These are phyloP conservation scores for Synchytrium microbalum DNA, from an alignment of 371 early-diverging fungal species.

Conservation along the genomic window DNA sequence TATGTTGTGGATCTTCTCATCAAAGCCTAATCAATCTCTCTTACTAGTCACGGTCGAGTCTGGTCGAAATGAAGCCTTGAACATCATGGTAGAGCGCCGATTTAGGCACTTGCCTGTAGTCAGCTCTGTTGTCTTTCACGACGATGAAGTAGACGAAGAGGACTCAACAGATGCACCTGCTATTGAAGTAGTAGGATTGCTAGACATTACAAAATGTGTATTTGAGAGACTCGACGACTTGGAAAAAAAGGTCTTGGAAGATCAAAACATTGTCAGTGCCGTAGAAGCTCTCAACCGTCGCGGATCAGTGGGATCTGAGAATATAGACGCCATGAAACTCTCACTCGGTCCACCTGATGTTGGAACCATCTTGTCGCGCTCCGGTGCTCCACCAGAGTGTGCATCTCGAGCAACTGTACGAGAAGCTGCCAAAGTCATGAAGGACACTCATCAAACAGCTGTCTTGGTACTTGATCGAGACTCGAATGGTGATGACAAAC, in stretches of 20 bases:
- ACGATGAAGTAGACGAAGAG: constrained; percentile 23
- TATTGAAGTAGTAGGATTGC: constrained; percentile 71
- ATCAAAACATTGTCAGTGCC: constrained; percentile 78
- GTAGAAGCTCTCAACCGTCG: constrained; percentile 73
- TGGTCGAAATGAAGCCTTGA: constrained; percentile 76
- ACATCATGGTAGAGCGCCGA: constrained; percentile 84
- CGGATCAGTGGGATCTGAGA: constrained; percentile 31
- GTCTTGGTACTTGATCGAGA: constrained; percentile 61
- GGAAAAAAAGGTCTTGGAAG: constrained; percentile 86
- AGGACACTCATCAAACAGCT: constrained; percentile 75
- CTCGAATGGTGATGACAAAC: constrained; percentile 46
- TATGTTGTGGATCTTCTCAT: too few species aligned
- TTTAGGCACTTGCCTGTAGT: constrained; percentile 95
- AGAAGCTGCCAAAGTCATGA: constrained; percentile 87
- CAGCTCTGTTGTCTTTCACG: constrained; percentile 72
- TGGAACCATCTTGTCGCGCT: constrained; percentile 56
- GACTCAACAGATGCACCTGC: constrained; percentile 6
- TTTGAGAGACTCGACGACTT: constrained; percentile 91
- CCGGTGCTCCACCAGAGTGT: constrained; percentile 53
- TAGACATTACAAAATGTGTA: constrained; percentile 93
- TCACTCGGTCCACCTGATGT: constrained; percentile 70
- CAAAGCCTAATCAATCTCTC: background rate
- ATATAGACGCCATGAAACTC: constrained; percentile 24
- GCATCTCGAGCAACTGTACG: constrained; percentile 70
- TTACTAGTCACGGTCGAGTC: constrained; percentile 34